Evolutionary conservation across 2,329 filamentous ascomycete genomes (phyloP), one percentile per base, ranked within the genome.

Genomic region (Alternaria arborescens): DNA sequence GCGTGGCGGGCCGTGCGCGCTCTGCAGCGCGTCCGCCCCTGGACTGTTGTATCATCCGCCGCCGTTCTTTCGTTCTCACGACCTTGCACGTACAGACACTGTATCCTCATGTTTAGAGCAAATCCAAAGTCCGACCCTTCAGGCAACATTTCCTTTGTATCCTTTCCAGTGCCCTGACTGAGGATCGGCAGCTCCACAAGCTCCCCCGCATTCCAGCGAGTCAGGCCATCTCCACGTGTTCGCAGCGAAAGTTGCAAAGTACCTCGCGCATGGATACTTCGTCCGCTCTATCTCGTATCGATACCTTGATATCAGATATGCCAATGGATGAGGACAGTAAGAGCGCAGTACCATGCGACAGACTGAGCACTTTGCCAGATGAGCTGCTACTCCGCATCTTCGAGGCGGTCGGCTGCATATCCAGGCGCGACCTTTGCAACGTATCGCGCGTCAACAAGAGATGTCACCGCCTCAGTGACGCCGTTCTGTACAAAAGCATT

Each of bases 351-450:
- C 30, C 30, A 22, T 18, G 52, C 42, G 70, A 72, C 40, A 64
- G 48, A 22, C 47, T 72, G 30, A 68, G 65, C 26, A 58, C 55
- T 5, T 59, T 76, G 24, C 72, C 73, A 10, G 73, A 76, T 54
- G 73, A 73, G 53, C 58, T 76, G n/a, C 55, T 76, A n/a, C 63
- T 75, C 20, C 72, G 72, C 28, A 66, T 76, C 44, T 72, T 76
- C 48, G 73, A 74, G 59, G 54, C 60, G 5, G 61, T 76, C 43
- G 71, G 69, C 8, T 61, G 61, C 32, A 55, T 65, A 12, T 71
- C 71, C 8, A 72, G 71, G 58, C 68, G 69, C 53, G 67, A 71
- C 40, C 60, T 76, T 43, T 75, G 70, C 65, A 70, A 66, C 55
- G 70, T 74, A 40, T 73, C 70, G 34, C 66, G 69, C 38, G 57